Evolutionary conservation across 2,329 filamentous ascomycete species (phyloP), one percentile per base, ranked within the genome.

Genomic region (Periconia digitata): DNA sequence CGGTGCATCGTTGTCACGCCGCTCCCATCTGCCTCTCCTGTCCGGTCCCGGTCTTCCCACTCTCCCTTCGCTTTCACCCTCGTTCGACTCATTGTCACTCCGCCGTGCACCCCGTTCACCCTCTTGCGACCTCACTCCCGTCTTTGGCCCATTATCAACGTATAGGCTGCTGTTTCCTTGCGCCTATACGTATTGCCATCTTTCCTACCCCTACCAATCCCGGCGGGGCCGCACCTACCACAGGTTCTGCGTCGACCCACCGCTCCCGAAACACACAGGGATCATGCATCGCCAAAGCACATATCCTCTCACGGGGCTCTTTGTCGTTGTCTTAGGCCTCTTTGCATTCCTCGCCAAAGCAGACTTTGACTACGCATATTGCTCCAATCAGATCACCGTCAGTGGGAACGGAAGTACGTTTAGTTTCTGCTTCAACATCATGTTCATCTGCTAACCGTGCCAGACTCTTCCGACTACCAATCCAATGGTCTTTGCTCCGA

Each of bases 401-500:
- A 67, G 68, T 6, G 63, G 60, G 41, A 53, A 53, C 34, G 54
- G 55, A 40, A 67, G 74, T 76, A 62, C 58, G 71, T 60, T 35
- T 16, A 15, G 20, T 24, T 6, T 22, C 27, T 35, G 15, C 21
- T 6, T 34, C 15, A 20, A 40, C 10, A 20, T 6, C 6, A 21
- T 22, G 5, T n/a, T 3, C 24, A 8, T 15, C 12, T 16, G 52
- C 54, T 55, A 48, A 64, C 46, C 1, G 13, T 6, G 7, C 2
- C 27, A 64, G 64, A 50, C 18, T 49, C 49, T 22, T 59, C 72
- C 70, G 67, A 45, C 50, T 66, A 62, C 45, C 86, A 90, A 66
- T 87, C 86, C 17, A 84, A 89, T 58, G 87, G 87, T 23, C 78
- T 84, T 12, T 92, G 89, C 65, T 72, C 76, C 42, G 73, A 81